Conservation (phyloP, 2,329 filamentous ascomycete genomes). For the Dichotomopilus funicola region DNA sequence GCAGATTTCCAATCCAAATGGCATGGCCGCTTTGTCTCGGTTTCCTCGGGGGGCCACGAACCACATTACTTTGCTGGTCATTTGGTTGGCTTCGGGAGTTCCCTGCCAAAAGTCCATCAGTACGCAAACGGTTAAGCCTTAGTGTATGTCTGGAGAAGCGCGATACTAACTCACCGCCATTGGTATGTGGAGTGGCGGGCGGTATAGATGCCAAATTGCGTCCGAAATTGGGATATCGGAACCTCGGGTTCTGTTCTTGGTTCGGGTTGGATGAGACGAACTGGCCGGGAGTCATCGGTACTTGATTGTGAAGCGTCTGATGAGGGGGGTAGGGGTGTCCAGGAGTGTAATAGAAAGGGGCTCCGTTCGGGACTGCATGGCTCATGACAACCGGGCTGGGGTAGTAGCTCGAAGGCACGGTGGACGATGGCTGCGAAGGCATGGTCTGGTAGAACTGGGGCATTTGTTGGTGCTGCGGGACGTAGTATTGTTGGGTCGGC, state of each 20-base stretch:
- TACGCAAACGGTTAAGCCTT: too few species aligned
- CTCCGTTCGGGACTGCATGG: constrained; percentile 29
- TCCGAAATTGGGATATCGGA: too few species aligned
- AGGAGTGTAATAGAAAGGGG: constrained; percentile 41
- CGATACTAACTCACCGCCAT: not conserved
- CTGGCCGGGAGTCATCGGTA: constrained; percentile 31
- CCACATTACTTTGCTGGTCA: constrained; percentile 24
- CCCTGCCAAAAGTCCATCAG: too few species aligned
- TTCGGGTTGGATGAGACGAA: constrained; percentile 27
- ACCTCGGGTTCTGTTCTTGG: too few species aligned
- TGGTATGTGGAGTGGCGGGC: constrained; percentile 9
- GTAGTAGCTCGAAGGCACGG: constrained; percentile 38
- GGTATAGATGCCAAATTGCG: too few species aligned
- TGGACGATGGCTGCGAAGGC: constrained; percentile 31
- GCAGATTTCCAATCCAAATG: constrained; percentile 92
- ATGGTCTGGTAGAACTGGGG: constrained; percentile 41
- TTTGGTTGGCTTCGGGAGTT: too few species aligned
- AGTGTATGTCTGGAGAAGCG: too few species aligned
- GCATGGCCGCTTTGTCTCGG: constrained; percentile 66
- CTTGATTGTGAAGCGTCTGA: constrained; percentile 26
- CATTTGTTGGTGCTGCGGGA: constrained; percentile 38
- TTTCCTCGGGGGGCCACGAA: constrained; percentile 49
- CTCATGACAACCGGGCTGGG: constrained; percentile 38
- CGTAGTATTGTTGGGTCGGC: constrained; percentile 40
- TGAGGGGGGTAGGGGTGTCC: constrained; percentile 33